Evolutionary conservation across 495 filamentous ascomycete genomes (phyloP).

Genomic region (Bryoglossum gracile): DNA sequence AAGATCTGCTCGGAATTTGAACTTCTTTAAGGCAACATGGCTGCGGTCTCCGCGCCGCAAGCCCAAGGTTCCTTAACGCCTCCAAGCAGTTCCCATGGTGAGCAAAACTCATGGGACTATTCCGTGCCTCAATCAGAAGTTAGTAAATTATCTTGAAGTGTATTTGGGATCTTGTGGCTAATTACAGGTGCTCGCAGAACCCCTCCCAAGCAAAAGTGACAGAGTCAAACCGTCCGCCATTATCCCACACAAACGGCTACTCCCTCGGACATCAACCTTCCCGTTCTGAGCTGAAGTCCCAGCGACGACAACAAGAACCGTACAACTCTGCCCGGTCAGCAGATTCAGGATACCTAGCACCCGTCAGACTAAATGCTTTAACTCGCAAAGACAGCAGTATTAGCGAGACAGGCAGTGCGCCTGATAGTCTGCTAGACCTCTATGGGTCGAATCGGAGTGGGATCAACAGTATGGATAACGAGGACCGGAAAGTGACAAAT

Average conservation of each 20-base stretch:
- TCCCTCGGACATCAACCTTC: conserved; percentile 14
- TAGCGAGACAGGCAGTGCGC: conserved; percentile 48
- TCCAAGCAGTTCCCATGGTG: conserved; percentile 44
- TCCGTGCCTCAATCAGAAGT: conserved; percentile 33
- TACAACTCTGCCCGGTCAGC: conserved; percentile 4
- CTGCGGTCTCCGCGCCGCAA: conserved; percentile 43
- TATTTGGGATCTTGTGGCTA: too few species aligned
- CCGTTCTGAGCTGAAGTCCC: conserved; percentile 16
- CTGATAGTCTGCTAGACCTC: conserved; percentile 49
- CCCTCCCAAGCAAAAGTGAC: conserved; percentile 11
- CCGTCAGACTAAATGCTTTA: conserved; percentile 27
- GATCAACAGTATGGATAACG: conserved; percentile 29
- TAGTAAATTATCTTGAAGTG: conserved; percentile 5
- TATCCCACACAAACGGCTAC: conserved; percentile 23
- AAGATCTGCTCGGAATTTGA: too few species aligned
- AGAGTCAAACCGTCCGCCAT: conserved; percentile 15
- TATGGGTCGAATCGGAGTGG: conserved; percentile 32
- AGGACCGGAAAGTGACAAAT: conserved; percentile 20
- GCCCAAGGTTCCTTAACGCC: conserved; percentile 41
- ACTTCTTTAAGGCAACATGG: conserved; percentile 30
- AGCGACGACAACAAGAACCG: conserved; percentile 9
- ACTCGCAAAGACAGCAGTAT: conserved; percentile 38
- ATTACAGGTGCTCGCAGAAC: background rate
- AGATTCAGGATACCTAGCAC: conserved; percentile 18
- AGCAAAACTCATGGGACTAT: conserved; percentile 44